These are phyloP conservation scores for Vinca major DNA, from an alignment of 305 asterid genomes.

Conservation along the genomic window DNA sequence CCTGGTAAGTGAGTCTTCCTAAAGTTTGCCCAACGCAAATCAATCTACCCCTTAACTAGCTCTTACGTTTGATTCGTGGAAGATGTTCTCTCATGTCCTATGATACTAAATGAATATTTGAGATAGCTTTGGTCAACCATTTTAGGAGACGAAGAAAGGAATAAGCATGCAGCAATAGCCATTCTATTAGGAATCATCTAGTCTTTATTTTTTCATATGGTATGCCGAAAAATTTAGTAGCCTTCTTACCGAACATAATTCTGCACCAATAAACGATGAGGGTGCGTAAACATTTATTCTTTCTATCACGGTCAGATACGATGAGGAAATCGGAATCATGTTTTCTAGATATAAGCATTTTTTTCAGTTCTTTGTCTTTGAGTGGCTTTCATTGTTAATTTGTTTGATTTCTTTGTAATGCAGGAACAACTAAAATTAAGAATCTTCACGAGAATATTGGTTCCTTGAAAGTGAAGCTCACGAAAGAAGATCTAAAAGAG, in stretches of 20 bases:
- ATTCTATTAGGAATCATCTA: not conserved
- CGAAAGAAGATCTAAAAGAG: slow-evolving; percentile 26
- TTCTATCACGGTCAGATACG: no score
- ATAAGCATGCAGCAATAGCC: not conserved
- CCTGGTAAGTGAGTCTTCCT: slow-evolving; percentile 25
- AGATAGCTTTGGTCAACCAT: not conserved
- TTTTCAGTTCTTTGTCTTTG: not conserved
- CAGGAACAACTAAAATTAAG: slow-evolving; percentile 49
- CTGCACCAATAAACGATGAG: no score
- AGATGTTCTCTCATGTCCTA: not conserved
- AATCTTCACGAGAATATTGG: slow-evolving; percentile 38
- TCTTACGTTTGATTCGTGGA: not conserved
- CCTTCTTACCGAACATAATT: no score
- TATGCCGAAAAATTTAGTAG: no score
- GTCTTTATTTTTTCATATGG: no score
- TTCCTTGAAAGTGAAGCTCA: slow-evolving; percentile 33
- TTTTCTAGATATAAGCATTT: not conserved
- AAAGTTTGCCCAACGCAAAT: not conserved
- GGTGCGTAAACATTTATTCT: no score
- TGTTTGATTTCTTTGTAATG: not conserved
- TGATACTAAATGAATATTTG: not conserved
- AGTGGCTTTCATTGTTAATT: not conserved
- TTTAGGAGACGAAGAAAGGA: not conserved
- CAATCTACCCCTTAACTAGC: no score
- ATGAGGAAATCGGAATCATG: not conserved